Percentiles rank a stretch among this genome's conserved stretches.
These are phyloP conservation scores for Helichrysum umbraculigerum DNA, from an alignment of 129 eudicot species.

Conservation along the genomic window DNA sequence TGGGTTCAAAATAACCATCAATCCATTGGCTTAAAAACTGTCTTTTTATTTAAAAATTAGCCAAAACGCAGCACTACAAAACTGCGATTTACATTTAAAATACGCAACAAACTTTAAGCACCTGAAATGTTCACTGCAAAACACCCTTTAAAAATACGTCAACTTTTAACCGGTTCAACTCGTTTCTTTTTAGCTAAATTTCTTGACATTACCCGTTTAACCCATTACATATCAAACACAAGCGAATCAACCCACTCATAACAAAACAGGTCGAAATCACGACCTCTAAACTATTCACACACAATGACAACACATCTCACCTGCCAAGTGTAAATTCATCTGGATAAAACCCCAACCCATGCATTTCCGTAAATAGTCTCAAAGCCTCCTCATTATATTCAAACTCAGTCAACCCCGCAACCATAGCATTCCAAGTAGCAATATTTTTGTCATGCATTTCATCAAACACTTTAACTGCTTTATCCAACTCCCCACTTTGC, in stretches of 20 bases:
- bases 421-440: constrained; percentile 79
- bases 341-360: constrained; percentile 49
- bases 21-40: no score
- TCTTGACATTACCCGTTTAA: neutral
- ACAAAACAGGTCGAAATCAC: neutral
- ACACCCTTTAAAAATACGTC: no score
- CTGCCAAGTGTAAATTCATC: constrained; percentile 69
- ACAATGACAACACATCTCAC: constrained; percentile 17
- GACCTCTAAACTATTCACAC: neutral
- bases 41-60: no score
- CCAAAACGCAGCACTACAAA: no score
- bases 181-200: neutral
- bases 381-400: constrained; percentile 66
- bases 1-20: no score
- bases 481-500: constrained; percentile 56
- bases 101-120: no score
- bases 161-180: neutral
- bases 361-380: constrained; percentile 55
- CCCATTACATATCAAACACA: neutral
- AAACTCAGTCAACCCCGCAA: constrained; percentile 57
- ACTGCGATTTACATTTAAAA: no score
- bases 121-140: no score
- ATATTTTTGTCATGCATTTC: constrained; percentile 68
- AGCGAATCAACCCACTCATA: neutral
- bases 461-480: constrained; percentile 54